These are phyloP conservation scores for Eucalyptus curtisii DNA, from an alignment of 345 rosid genomes.

Conservation along the genomic window DNA sequence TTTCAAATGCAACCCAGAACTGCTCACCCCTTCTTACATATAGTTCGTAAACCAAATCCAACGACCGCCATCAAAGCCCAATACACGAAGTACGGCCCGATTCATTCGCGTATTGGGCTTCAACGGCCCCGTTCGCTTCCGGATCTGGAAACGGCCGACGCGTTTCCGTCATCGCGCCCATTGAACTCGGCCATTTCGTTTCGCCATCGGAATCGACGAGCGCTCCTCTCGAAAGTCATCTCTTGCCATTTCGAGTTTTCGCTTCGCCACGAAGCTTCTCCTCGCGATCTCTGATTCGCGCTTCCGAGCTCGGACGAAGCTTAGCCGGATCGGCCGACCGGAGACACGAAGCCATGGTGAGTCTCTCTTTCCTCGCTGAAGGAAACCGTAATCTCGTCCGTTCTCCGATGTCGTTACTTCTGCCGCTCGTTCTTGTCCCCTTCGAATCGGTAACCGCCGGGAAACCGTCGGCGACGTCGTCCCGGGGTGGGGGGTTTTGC, in stretches of 20 bases:
- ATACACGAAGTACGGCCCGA: not conserved
- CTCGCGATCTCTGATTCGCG: not conserved
- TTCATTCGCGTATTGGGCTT: not conserved
- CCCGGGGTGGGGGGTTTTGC: not conserved
- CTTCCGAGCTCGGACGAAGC: not conserved
- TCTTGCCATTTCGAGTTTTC: not conserved
- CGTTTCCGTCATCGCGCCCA: not conserved
- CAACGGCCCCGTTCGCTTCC: not conserved
- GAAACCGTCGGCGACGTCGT: not conserved
- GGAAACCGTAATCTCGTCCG: not conserved
- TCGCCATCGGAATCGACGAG: not conserved
- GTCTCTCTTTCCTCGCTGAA: not conserved
- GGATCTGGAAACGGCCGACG: not conserved
- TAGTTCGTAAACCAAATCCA: not conserved
- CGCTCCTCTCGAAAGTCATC: not conserved
- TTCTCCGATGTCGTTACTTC: not conserved
- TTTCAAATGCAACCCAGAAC: not conserved
- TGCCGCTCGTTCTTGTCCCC: not conserved
- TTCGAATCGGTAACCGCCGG: not conserved
- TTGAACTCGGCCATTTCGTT: not conserved
- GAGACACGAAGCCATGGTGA: not conserved
- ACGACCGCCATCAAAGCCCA: not conserved
- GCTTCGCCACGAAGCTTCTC: not conserved
- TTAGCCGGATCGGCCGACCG: not conserved
- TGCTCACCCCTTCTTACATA: accelerated